Base-by-base conservation (phyloP, 2,329 filamentous ascomycete genomes). In the Xylaria polymorpha region DNA sequence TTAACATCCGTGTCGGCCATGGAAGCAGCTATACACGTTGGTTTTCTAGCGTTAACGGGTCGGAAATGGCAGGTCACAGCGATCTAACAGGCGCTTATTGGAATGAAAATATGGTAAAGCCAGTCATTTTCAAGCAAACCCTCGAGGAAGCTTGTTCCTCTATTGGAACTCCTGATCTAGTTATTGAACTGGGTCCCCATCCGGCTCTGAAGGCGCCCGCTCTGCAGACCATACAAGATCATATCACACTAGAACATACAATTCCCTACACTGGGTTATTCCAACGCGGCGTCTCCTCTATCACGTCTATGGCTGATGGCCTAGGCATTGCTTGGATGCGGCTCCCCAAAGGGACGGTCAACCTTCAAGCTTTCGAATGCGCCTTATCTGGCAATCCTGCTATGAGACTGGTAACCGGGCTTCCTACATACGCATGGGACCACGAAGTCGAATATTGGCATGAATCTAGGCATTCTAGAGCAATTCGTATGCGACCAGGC, bases 351-450 rank as follows among this genome's bases (percentile, higher is more conserved):
- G 12, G 10, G 12, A 14, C 10, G 3, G 20, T 48, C 10, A 4
- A 48, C 18, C 20, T 48, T 5, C 3, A 48, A 6, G 20, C 53
- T 50, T 18, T 35, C 53, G 37, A 71, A 65, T 4, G 85, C 85
- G 84, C 77, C 15, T n/a, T n/a, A n/a, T 7, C 15, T 6, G 5
- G 10, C 14, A 10, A 6, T 12, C 5, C 39, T 14, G 14, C 5
- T 4, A 18, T 18, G 10, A 4, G 15, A 12, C 39, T 43, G 4
- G 39, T 43, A 12, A 43, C 5, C 3, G 39, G 39, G 4, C 51
- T 63, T 1, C 61, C 61, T 0, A 15, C 7, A 1, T 63, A 57
- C 25, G 1, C 39, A 1, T 63, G 61, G 61, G 29, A 56, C 12
- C 50, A 63, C 12, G 39, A 63, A 8, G 7, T 25, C 3, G 12